phyloP scores from a whole-genome alignment of 352 stramenopile genomes.

The Pythium plurisporium region DNA sequence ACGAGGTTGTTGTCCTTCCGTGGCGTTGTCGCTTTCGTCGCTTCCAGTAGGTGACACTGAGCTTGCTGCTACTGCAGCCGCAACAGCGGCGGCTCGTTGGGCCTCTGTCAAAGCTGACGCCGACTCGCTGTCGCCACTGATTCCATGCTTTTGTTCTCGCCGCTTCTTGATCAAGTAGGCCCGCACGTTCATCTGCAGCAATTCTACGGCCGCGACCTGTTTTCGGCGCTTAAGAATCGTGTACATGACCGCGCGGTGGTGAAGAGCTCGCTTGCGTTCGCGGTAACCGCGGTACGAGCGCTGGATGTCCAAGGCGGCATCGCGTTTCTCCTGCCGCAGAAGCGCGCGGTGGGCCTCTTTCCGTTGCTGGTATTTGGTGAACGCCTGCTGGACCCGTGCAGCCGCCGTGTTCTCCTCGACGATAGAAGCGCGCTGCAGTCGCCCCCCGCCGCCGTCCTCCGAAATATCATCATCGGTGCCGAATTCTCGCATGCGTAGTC shows the following conservation, averaged over 20 bases:
- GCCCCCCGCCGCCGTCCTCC: neutral
- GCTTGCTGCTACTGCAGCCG: neutral
- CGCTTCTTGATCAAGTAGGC: slow-evolving; percentile 51
- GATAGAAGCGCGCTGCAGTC: slow-evolving; percentile 25
- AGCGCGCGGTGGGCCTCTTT: slow-evolving; percentile 47
- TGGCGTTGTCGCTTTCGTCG: neutral
- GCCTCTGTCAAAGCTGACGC: slow-evolving; percentile 4
- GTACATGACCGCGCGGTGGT: slow-evolving; percentile 51
- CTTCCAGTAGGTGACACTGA: neutral
- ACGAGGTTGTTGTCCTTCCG: too few species aligned
- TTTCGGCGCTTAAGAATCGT: slow-evolving; percentile 40
- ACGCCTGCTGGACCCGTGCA: slow-evolving; percentile 44
- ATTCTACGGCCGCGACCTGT: slow-evolving; percentile 47
- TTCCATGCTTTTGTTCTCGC: slow-evolving; percentile 2
- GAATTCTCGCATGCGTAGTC: neutral
- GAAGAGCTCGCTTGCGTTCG: slow-evolving; percentile 39
- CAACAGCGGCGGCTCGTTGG: neutral
- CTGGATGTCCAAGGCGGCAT: slow-evolving; percentile 60
- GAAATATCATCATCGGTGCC: too few species aligned
- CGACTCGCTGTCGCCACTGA: neutral
- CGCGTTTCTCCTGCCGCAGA: slow-evolving; percentile 41
- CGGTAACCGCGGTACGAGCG: slow-evolving; percentile 57
- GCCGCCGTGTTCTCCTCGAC: slow-evolving; percentile 51
- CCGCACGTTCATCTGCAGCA: slow-evolving; percentile 63
- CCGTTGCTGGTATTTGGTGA: slow-evolving; percentile 52